These are phyloP conservation scores for Vachellia collinsii DNA, from an alignment of 306 rosid species.

Conservation along the genomic window DNA sequence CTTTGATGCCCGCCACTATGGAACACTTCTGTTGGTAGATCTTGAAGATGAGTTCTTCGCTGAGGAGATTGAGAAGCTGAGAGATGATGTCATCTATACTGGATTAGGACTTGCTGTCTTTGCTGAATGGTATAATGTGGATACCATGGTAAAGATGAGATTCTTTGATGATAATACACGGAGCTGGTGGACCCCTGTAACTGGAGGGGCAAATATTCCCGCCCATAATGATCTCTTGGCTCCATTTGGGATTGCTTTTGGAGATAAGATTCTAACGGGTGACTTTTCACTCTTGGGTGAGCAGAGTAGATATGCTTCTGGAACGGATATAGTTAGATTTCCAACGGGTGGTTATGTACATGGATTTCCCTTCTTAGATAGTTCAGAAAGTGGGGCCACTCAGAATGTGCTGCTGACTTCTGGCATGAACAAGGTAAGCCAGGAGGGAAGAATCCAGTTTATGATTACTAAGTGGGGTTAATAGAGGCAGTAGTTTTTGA, in stretches of 20 bases:
- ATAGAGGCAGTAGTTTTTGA: conserved; percentile 6
- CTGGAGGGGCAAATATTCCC: conserved; percentile 95
- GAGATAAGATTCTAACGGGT: conserved; percentile 90
- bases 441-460: conserved; percentile 14
- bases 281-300: conserved; percentile 92
- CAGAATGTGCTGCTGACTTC: conserved; percentile 78
- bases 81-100: conserved; percentile 79
- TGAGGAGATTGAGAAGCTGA: conserved; percentile 95
- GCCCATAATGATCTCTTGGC: conserved; percentile 91
- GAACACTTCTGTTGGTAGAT: conserved; percentile 92
- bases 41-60: conserved; percentile 93
- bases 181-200: conserved; percentile 99
- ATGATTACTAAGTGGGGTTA: background rate
- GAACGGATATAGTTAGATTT: conserved; percentile 93
- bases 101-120: conserved; percentile 91
- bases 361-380: conserved; percentile 85
- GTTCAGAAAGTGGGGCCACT: conserved; percentile 98
- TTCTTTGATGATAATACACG: conserved; percentile 95
- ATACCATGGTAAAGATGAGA: conserved; percentile 96
- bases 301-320: conserved; percentile 95
- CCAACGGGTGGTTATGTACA: conserved; percentile 86
- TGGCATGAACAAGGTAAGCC: conserved; percentile 65
- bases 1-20: conserved; percentile 89
- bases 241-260: conserved; percentile 96
- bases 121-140: conserved; percentile 98